These are phyloP conservation scores for Chlorella ohadii DNA, from an alignment of 139 green algal genomes.

Conservation along the genomic window DNA sequence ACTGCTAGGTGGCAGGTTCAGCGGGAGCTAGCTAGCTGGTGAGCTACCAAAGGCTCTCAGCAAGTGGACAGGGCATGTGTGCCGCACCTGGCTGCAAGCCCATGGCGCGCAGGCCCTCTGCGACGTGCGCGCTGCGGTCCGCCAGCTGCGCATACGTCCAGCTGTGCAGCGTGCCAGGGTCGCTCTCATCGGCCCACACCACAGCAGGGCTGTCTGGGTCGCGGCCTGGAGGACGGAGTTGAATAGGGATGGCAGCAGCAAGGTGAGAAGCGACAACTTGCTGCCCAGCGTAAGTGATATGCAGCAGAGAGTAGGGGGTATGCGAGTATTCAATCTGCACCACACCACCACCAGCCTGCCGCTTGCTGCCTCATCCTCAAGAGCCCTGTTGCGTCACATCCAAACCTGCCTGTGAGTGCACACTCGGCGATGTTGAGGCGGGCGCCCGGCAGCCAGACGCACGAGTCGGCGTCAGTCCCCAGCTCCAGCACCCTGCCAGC, in stretches of 20 bases:
- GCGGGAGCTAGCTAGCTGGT: no score
- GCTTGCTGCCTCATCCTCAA: no score
- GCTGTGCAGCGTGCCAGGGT: constrained; percentile 49
- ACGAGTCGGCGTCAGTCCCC: constrained; percentile 50
- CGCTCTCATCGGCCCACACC: constrained; percentile 76
- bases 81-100: constrained; percentile 56
- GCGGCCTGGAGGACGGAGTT: background rate
- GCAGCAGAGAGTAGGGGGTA: no score
- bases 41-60: no score
- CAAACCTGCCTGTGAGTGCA: constrained; percentile 48
- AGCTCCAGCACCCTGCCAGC: constrained; percentile 40
- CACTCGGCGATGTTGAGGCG: constrained; percentile 83
- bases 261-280: no score
- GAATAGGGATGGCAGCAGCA: no score
- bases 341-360: no score
- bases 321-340: no score
- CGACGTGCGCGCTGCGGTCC: constrained; percentile 40
- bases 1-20: no score
- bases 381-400: no score
- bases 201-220: constrained; percentile 65
- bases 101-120: constrained; percentile 43
- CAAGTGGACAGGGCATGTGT: background rate
- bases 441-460: constrained; percentile 80
- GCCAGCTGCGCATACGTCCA: constrained; percentile 63
- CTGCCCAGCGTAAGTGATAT: no score